A percentile compares a stretch with the other conserved stretches of the same genome.
Evolutionary conservation across 768 basidiomycete genomes (phyloP).

Genomic region (Pulveroboletus ravenelii): DNA sequence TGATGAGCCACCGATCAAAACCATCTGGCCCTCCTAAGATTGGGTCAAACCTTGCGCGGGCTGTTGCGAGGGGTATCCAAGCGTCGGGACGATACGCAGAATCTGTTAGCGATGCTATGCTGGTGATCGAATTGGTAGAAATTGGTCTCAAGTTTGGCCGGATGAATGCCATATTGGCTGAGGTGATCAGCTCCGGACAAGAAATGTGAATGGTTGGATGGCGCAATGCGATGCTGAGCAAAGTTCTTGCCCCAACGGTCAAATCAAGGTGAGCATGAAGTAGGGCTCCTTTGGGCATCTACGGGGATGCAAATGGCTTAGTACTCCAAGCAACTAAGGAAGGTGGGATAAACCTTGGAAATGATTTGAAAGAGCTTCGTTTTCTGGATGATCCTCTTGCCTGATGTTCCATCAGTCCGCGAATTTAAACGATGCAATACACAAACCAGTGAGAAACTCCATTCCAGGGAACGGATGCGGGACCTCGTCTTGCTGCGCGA

Average conservation of each 20-base stretch:
- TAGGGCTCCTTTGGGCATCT: conserved; percentile 82
- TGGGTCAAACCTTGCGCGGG: conserved; percentile 47
- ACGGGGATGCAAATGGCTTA: neutral
- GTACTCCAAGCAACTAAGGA: neutral
- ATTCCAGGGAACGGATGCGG: conserved; percentile 72
- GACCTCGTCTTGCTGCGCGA: conserved; percentile 43
- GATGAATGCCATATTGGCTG: conserved; percentile 37
- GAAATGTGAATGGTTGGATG: conserved; percentile 61
- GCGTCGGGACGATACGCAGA: conserved; percentile 37
- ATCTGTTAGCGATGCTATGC: conserved; percentile 31
- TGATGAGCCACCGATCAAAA: conserved; percentile 65
- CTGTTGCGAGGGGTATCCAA: conserved; percentile 55
- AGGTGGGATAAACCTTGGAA: conserved; percentile 41
- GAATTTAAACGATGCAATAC: neutral
- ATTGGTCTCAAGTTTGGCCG: conserved; percentile 54
- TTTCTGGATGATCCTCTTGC: conserved; percentile 51
- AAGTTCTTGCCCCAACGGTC: conserved; percentile 50
- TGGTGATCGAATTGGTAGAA: conserved; percentile 23
- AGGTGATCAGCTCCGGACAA: conserved; percentile 36
- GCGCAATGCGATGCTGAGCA: conserved; percentile 52
- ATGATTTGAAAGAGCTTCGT: conserved; percentile 61
- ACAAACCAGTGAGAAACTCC: conserved; percentile 67
- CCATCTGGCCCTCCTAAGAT: conserved; percentile 56
- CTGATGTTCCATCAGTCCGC: conserved; percentile 24
- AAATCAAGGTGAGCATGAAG: conserved; percentile 76